These are phyloP conservation scores for Magnolia kwangsiensis DNA, from an alignment of 164 flowering plant genomes.

Conservation along the genomic window DNA sequence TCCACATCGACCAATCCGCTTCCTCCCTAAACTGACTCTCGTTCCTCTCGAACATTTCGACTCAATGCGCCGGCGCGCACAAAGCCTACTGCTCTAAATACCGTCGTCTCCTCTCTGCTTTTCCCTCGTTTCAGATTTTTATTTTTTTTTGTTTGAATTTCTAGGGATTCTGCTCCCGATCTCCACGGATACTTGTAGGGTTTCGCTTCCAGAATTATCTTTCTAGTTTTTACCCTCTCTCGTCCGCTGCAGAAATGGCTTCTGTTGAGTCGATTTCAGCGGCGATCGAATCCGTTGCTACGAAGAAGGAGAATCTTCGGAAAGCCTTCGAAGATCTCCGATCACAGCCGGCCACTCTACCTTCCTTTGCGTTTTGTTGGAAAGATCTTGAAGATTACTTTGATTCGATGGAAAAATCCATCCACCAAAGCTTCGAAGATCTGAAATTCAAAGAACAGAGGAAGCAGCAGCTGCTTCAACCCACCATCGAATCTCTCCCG, in stretches of 20 bases:
- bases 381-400: constrained; percentile 57
- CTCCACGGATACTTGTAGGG: no score
- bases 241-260: constrained; percentile 1
- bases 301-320: constrained; percentile 38
- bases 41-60: no score
- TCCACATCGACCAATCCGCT: no score
- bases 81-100: no score
- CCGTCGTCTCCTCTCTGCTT: no score
- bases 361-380: constrained; percentile 53
- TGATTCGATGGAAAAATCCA: constrained; percentile 33
- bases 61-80: no score
- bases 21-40: no score
- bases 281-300: constrained; percentile 28
- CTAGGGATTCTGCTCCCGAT: no score
- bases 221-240: no score
- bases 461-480: neutral
- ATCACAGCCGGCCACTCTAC: constrained; percentile 33
- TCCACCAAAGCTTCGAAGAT: constrained; percentile 20
- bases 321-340: constrained; percentile 43
- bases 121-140: no score
- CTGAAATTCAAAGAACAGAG: constrained; percentile 12
- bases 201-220: no score
- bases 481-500: neutral
- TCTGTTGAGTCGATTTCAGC: constrained; percentile 30
- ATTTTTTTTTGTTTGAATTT: no score